Evolutionary conservation across 2,329 filamentous ascomycete genomes (phyloP).

Genomic region (Pseudogymnoascus sp.): DNA sequence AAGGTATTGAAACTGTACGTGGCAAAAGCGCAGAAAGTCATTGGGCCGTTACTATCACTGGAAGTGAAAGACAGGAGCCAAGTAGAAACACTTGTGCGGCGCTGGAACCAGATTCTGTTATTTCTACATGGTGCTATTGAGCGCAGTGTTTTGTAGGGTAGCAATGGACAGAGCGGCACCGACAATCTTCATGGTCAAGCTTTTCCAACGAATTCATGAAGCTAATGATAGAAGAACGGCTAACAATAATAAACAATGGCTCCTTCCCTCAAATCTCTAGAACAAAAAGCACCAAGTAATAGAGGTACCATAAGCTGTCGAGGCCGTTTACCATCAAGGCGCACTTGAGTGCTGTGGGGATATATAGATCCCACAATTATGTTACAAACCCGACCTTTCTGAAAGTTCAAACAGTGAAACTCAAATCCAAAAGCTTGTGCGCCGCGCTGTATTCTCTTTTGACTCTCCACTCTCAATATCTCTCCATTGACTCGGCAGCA

Average conservation of each 20-base stretch:
- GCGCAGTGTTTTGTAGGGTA: not conserved
- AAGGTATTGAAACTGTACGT: slow-evolving; percentile 18
- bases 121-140: not conserved
- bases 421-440: slow-evolving; percentile 21
- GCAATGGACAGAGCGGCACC: not conserved
- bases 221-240: not conserved
- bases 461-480: slow-evolving; percentile 3
- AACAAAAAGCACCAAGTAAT: not conserved
- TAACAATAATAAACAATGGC: not conserved
- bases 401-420: not conserved
- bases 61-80: not conserved
- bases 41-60: not conserved
- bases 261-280: not conserved
- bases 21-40: not conserved
- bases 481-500: slow-evolving; percentile 23
- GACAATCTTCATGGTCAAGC: not conserved
- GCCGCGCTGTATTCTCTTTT: slow-evolving; percentile 12
- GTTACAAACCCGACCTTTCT: not conserved
- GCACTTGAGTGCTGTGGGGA: not conserved
- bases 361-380: not conserved
- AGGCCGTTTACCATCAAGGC: not conserved
- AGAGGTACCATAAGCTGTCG: not conserved
- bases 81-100: slow-evolving; percentile 5
- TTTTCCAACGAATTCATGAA: not conserved
- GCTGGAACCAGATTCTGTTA: slow-evolving; percentile 11